Percentiles rank a stretch among this genome's conserved stretches.
These are phyloP conservation scores for Syzygium aqueum DNA, from an alignment of 345 rosid genomes.

Conservation along the genomic window DNA sequence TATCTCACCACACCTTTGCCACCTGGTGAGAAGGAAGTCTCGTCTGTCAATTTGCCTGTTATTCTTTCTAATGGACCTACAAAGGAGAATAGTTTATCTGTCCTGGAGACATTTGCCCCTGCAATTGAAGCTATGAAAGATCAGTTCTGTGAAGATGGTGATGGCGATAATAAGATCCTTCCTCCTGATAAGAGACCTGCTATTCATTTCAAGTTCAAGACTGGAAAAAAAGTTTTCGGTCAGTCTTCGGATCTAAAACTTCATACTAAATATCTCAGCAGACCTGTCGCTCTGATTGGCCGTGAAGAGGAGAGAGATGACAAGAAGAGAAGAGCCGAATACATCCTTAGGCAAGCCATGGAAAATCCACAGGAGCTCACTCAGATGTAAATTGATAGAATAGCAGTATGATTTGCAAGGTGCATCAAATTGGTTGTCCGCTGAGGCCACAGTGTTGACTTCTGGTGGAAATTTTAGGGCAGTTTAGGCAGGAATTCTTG, in stretches of 20 bases:
- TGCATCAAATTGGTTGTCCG: background rate
- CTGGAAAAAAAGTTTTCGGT: slow-evolving; percentile 55
- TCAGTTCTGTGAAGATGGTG: slow-evolving; percentile 29
- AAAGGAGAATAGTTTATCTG: slow-evolving; percentile 27
- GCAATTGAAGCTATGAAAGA: slow-evolving; percentile 66
- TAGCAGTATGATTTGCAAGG: background rate
- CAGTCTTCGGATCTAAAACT: slow-evolving; percentile 52
- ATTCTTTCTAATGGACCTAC: slow-evolving; percentile 18
- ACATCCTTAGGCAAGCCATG: slow-evolving; percentile 70
- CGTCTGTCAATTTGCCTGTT: slow-evolving; percentile 23
- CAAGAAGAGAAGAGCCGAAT: slow-evolving; percentile 91
- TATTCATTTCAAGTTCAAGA: slow-evolving; percentile 48
- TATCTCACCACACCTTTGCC: slow-evolving; percentile 29
- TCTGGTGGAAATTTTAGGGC: background rate
- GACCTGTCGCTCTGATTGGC: slow-evolving; percentile 23
- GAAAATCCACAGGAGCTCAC: slow-evolving; percentile 88
- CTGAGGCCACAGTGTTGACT: background rate
- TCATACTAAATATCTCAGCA: slow-evolving; percentile 40
- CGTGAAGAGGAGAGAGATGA: slow-evolving; percentile 92
- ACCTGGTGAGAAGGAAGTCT: slow-evolving; percentile 43
- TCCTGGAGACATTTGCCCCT: slow-evolving; percentile 75
- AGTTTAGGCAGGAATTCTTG: slow-evolving; percentile 10
- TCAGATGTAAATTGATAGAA: slow-evolving; percentile 42
- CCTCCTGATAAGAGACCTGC: slow-evolving; percentile 48
- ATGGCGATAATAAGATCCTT: slow-evolving; percentile 31